phyloP scores from a whole-genome alignment of 306 rosid species.

The Quillaja saponaria region DNA sequence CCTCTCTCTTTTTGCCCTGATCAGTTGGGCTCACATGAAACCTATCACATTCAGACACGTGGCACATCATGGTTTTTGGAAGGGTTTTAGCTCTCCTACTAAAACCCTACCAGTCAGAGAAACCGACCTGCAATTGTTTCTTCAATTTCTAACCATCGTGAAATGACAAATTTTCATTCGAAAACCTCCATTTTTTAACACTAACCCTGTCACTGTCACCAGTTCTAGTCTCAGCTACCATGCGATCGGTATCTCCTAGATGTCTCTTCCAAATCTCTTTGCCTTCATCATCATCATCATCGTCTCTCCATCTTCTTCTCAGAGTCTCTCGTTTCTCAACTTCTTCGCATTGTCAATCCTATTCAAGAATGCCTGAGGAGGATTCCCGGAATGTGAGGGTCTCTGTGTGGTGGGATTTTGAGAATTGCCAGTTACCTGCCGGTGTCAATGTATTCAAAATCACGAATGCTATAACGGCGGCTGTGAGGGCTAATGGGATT shows the following conservation, averaged over 20 bases:
- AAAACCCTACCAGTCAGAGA: too few relatives aligned
- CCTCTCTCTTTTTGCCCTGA: too few relatives aligned
- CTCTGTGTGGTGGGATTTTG: slow-evolving; percentile 97
- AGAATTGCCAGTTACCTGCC: slow-evolving; percentile 61
- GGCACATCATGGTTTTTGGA: too few relatives aligned
- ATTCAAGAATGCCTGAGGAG: slow-evolving; percentile 42
- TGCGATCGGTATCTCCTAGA: slow-evolving; percentile 30
- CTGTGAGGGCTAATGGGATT: slow-evolving; percentile 74
- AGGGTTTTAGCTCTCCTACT: slow-evolving; percentile 26
- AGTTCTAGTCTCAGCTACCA: slow-evolving; percentile 10
- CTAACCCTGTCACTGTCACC: neutral
- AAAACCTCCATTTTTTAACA: neutral
- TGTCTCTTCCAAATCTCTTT: slow-evolving; percentile 19
- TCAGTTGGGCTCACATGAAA: neutral
- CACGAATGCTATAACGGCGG: slow-evolving; percentile 51
- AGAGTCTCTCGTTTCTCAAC: slow-evolving; percentile 37
- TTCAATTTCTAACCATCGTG: neutral
- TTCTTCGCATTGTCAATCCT: slow-evolving; percentile 16
- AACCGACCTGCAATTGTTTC: neutral
- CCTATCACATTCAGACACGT: neutral
- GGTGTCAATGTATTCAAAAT: slow-evolving; percentile 47
- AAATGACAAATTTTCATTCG: slow-evolving; percentile 11
- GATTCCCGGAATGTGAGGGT: slow-evolving; percentile 67
- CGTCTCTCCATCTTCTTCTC: slow-evolving; percentile 26
- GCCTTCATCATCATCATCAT: neutral